Conservation (phyloP, 2,329 filamentous ascomycete species). For the Pestalotiopsis sp. region DNA sequence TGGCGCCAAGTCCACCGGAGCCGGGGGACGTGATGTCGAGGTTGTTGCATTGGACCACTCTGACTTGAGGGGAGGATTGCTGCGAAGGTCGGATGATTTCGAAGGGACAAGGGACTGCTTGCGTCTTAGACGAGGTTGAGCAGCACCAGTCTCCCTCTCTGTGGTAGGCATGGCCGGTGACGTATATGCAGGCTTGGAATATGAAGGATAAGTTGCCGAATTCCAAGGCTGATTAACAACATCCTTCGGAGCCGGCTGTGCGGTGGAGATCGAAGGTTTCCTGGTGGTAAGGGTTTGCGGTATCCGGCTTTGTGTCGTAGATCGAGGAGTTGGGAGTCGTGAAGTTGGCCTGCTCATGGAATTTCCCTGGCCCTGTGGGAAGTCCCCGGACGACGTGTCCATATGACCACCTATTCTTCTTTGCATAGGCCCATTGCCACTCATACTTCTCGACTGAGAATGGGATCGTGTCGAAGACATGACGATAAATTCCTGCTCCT, state of each 20-base stretch:
- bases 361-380: conserved; percentile 23
- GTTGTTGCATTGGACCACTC: conserved; percentile 44
- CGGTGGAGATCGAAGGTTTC: conserved; percentile 18
- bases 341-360: conserved; percentile 26
- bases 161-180: conserved; percentile 36
- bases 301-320: conserved; percentile 35
- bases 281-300: conserved; percentile 35
- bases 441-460: conserved; percentile 25
- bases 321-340: conserved; percentile 18
- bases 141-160: conserved; percentile 29
- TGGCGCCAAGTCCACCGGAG: conserved; percentile 33
- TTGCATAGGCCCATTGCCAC: conserved; percentile 25
- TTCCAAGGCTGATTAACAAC: conserved; percentile 47
- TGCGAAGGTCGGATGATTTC: conserved; percentile 33
- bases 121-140: conserved; percentile 41
- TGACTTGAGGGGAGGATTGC: conserved; percentile 36
- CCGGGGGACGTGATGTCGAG: conserved; percentile 40
- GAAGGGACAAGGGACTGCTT: conserved; percentile 51
- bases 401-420: conserved; percentile 28
- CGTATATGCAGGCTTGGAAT: conserved; percentile 29
- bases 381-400: conserved; percentile 27
- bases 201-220: conserved; percentile 34
- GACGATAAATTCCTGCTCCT: conserved; percentile 18
- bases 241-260: conserved; percentile 39
- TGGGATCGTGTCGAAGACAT: conserved; percentile 34